Percentiles rank a stretch among this genome's conserved stretches.
Evolutionary conservation across 1,284 basidiomycete species (phyloP).

Genomic region (Afroboletus lepidellus): DNA sequence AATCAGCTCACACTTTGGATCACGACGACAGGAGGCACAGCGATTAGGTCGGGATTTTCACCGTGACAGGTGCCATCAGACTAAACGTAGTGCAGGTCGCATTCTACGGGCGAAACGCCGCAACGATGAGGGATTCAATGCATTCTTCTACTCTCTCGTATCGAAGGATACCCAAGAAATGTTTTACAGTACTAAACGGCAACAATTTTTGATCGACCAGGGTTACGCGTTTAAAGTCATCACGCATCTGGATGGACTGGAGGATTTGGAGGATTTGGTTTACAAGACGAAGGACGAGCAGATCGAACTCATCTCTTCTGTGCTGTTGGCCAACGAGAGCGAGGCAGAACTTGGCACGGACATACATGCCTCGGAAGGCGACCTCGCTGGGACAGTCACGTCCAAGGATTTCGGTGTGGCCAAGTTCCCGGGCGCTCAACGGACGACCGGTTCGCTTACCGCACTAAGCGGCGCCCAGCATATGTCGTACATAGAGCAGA

Average conservation of each 20-base stretch:
- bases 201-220: conserved; percentile 98
- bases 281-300: conserved; percentile 91
- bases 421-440: conserved; percentile 70
- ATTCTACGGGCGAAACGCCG: conserved; percentile 96
- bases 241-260: conserved; percentile 92
- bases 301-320: conserved; percentile 91
- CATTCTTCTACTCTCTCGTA: conserved; percentile 99
- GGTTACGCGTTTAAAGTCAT: conserved; percentile 99
- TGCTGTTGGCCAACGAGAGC: conserved; percentile 88
- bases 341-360: conserved; percentile 89
- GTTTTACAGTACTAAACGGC: conserved; percentile 99
- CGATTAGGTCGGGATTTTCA: conserved; percentile 65
- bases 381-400: conserved; percentile 76
- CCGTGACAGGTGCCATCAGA: conserved; percentile 16
- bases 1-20: conserved; percentile 99
- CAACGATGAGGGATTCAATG: conserved; percentile 99
- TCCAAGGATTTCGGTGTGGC: conserved; percentile 68
- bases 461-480: conserved; percentile 87
- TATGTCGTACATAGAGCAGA: conserved; percentile 90
- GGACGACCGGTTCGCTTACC: conserved; percentile 82
- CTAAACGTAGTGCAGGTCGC: conserved; percentile 55
- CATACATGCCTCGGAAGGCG: conserved; percentile 73
- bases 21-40: conserved; percentile 96
- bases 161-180: conserved; percentile 99
- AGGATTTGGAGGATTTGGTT: conserved; percentile 85